Base-by-base conservation (phyloP, 257 asterid species). In the Nicotiana paniculata region DNA sequence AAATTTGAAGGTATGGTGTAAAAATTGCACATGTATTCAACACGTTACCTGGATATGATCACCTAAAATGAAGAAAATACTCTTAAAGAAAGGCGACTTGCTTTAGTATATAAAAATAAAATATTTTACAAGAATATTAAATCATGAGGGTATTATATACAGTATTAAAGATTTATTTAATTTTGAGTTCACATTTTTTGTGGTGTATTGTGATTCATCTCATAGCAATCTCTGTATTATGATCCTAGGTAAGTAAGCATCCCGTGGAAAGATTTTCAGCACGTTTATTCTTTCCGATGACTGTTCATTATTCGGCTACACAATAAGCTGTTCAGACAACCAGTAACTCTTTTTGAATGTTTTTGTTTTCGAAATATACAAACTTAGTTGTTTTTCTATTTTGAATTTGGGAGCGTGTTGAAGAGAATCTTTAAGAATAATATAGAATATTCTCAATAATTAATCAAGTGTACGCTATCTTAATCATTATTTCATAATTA, bases 1-100 rank as follows among this genome's bases (percentile, higher is more conserved):
- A 83, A 82, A 89, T 82, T 81, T 90, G 84, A 87, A 94, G 97
- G 97, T 92, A 88, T 69, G 58, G 11, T 74, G 63, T 51, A 26
- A 28, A 43, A 24, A 48, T 75, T 75, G 62, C 63, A 75, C 67
- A 62, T 62, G 35, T 62, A 13, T 62, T 61, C 16, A 24, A 24
- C 12, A 62, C 7, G 8, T 62, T 62, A 9, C 33, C 12, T 62
- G 28, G 63, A 18, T 61, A 21, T n/a, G 65, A 59, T 59, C 28
- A 59, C 13, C 32, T n/a, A n/a, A 59, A 59, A 59, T n/a, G 32
- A 21, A 13, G 21, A 59, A 59, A 59, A 9, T 53, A 21, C 32
- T 59, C 65, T 59, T 59, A 21, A 59, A 59, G 65, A 1, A 59
- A 59, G 65, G 30, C 30, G 11, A 2, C 12, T 59, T 59, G 30